Evolutionary conservation across 2,329 filamentous ascomycete species (phyloP), one percentile per base, ranked within the genome.

Genomic region (Penicillium sp.): DNA sequence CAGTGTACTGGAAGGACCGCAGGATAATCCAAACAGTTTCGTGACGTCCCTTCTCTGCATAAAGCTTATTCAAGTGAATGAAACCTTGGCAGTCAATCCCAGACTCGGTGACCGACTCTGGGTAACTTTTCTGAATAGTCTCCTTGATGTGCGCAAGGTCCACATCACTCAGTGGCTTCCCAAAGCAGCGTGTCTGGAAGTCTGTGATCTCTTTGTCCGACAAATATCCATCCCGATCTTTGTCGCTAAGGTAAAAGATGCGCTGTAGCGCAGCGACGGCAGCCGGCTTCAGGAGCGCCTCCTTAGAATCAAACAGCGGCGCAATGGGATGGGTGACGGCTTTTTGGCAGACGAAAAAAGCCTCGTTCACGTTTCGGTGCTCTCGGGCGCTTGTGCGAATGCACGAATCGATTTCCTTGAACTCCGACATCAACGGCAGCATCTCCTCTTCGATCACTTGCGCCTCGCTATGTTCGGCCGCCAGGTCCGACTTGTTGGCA

Each of bases 1-100:
- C 94, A 0, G 92, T 96, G 66, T 99, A 97, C 65, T 95, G 89
- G 63, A 96, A 96, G 61, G 94, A 92, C 51, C 94, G 84, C 55
- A 99, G 75, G 54, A 99, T 96, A 55, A 95, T 91, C 94, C 94
- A 99, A 39, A 97, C 94, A 0, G 94, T 99, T 74, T 99, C 94
- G 68, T 99, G 94, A 11, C 94, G 88, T 11, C 94, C 94, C 69
- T 97, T 97, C 69, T 97, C 92, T 0, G 92, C 94, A 69, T 96
- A 99, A 51, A 97, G 84, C 73, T 92, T 96, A 75, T 97, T 97
- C 35, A 99, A 77, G 59, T 92, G 84, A 44, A 99, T 74, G 65
- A 99, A 99, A 0, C 90, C 92, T 33, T 81, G 81, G 59, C 89
- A 82, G 57, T 92, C 88, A 58, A 99, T 89, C 1, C 92, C 94